Evolutionary conservation across 1,284 basidiomycete species (phyloP), one percentile per base, ranked within the genome.

Genomic region (Hymenochaete sp.): DNA sequence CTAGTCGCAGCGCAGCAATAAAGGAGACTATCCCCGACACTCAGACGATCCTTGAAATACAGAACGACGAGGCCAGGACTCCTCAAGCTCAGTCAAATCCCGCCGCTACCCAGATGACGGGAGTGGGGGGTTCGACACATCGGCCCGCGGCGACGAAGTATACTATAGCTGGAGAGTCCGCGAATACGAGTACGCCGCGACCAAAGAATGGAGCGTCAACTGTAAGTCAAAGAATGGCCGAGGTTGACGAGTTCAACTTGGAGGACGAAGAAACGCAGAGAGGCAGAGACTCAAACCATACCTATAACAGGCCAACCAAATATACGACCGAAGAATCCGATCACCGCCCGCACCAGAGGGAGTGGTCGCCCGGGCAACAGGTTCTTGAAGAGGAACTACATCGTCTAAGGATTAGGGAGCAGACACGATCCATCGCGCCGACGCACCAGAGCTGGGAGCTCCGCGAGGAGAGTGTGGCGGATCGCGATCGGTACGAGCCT

Each of bases 401-500:
- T 62, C 85, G 85, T 56, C 66, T 89, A 32, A 67, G 79, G 37
- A 74, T 82, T 57, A 79, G 57, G 46, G 52, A 78, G 42, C 72
- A 73, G 1, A 79, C 75, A 50, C 77, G 79, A 55, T 75, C 47
- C 16, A 47, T 76, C 3, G 77, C 67, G 22, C 63, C 70, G 26
- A 79, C 81, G 4, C 85, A 87, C 57, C 75, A 75, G 54, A 82
- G 81, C 2, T 88, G 85, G 85, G 82, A 87, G 56, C 71, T 88
- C 27, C 74, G 79, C 14, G 71, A 73, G 50, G 73, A 75, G 35
- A 70, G 72, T 35, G 68, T 69, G n/a, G 68, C 65, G 5, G 67
- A 65, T 36, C 63, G 63, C 25, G 69, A 69, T 18, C 73, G 75
- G 38, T 70, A 65, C 5, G 66, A 65, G 2, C 66, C 70, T 46